Evolutionary conservation across 352 stramenopile species (phyloP), one percentile per base, ranked within the genome.

Genomic region (Aphanomyces astaci): DNA sequence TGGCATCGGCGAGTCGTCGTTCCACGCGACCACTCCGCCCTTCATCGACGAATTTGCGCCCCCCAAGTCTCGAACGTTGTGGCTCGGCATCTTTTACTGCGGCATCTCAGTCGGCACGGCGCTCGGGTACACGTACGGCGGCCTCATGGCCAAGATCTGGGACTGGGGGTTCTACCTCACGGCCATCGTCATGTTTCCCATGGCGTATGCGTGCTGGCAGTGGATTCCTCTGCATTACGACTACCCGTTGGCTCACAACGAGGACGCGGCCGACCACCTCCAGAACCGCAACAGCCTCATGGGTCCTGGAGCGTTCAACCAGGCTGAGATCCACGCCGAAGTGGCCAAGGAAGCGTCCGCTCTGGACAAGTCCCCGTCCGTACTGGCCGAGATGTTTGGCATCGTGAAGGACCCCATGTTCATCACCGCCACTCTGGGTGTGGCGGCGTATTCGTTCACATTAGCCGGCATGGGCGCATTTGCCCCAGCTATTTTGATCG

Each of bases 1-100:
- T 33, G 94, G 95, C 31, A 83, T 96, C 17, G 86, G 87, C 25
- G 93, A 98, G 74, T 90, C 95, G 40, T 91, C 88, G 25, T 97
- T 98, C 79, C 88, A 97, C 67, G 92, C 90, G 49, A 92, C 96
- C 13, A 90, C 94, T 22, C 91, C 88, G 30, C 92, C 94, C 0
- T 96, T 98, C 66, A 98, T 98, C 73, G 88, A 98, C 64, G 82
- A 90, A 69, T 79, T 88, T 62, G 93, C 87, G 4, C 84, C 86
- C 0, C 75, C 78, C 2, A 45, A 78, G 0, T 80, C 78, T 28
- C 78, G 83, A n/a, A 89, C 91, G 30, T 71, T 96, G 36, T 98
- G 90, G 76, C 76, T 98, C 43, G 92, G 88, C 49, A 73, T 98
- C 22, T 98, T 96, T 73, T 80, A 98, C 65, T 88, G 84, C 19